Evolutionary conservation across 2,329 filamentous ascomycete genomes (phyloP).

Genomic region (Zymoseptoria passerinii): DNA sequence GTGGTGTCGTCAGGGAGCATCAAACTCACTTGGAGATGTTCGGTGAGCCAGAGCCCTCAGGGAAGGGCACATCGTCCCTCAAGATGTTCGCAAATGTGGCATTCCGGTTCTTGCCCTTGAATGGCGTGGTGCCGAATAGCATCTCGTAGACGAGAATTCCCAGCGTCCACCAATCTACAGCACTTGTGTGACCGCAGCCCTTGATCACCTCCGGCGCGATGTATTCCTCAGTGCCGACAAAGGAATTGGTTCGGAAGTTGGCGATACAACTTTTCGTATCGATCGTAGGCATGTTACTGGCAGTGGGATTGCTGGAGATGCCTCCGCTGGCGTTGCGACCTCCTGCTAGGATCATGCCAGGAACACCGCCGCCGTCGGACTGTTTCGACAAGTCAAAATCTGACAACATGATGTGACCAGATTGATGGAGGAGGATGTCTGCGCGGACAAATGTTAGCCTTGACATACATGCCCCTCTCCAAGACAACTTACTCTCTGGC

Average conservation of each 20-base stretch:
- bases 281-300: constrained; percentile 81
- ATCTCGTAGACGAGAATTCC: constrained; percentile 98
- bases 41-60: constrained; percentile 73
- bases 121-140: constrained; percentile 95
- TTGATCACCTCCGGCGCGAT: constrained; percentile 99
- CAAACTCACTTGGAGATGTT: constrained; percentile 80
- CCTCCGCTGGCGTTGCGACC: constrained; percentile 57
- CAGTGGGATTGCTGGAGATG: constrained; percentile 53
- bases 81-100: constrained; percentile 97
- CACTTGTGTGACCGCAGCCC: constrained; percentile 94
- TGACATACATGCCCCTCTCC: not conserved
- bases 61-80: constrained; percentile 90
- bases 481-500: constrained; percentile 68
- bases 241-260: constrained; percentile 96
- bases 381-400: constrained; percentile 98
- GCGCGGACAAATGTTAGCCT: constrained; percentile 3
- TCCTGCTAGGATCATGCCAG: constrained; percentile 85
- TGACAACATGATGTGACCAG: constrained; percentile 99
- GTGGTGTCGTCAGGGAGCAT: not conserved
- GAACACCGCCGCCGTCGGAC: constrained; percentile 88
- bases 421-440: constrained; percentile 97
- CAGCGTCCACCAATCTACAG: constrained; percentile 98
- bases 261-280: constrained; percentile 98
- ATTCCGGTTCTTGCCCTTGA: constrained; percentile 98
- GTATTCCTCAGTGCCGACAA: constrained; percentile 97